Percentiles rank a stretch among this genome's conserved stretches.
These are phyloP conservation scores for Sordariomycetes sp. DNA, from an alignment of 2,329 filamentous ascomycete species.

Conservation along the genomic window DNA sequence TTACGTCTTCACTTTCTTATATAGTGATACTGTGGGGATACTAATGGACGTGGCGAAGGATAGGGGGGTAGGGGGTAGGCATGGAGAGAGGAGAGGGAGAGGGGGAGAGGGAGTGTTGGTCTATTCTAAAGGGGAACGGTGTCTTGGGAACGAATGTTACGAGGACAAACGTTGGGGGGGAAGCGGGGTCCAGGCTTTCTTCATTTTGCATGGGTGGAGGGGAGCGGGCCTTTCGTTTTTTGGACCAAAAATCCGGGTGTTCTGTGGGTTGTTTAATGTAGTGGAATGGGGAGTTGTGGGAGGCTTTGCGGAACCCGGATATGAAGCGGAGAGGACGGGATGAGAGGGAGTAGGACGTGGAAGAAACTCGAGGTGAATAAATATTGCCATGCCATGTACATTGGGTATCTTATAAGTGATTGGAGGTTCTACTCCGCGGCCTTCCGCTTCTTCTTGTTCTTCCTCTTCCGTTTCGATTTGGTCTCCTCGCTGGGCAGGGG, in stretches of 20 bases:
- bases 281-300: neutral
- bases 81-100: neutral
- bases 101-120: no score
- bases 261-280: neutral
- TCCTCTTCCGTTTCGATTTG: conserved; percentile 14
- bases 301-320: neutral
- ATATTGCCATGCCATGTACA: neutral
- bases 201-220: no score
- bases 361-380: neutral
- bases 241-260: no score
- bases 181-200: no score
- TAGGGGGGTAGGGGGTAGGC: neutral
- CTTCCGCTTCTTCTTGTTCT: conserved; percentile 7
- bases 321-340: neutral
- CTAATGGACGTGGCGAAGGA: neutral
- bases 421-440: neutral
- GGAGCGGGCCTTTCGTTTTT: no score
- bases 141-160: no score
- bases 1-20: neutral
- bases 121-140: neutral
- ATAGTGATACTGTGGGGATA: neutral
- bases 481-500: conserved; percentile 9
- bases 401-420: neutral
- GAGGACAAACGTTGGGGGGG: no score
- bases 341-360: neutral